Conservation (phyloP, 768 basidiomycete species). For the Exsudoporus frostii region DNA sequence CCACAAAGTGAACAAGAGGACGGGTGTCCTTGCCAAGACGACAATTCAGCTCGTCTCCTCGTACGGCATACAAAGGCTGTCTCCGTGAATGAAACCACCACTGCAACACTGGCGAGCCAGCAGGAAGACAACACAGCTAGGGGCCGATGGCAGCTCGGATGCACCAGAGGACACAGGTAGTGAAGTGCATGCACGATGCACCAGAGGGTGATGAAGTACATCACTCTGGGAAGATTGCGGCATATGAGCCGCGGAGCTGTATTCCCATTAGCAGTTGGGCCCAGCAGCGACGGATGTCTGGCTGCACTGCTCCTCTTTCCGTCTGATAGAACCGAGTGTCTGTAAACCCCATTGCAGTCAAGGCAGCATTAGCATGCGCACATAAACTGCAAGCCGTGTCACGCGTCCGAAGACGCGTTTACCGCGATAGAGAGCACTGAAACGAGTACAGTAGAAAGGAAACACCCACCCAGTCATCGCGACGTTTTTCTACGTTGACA, state of each 20-base stretch:
- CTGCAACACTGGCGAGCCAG: constrained; percentile 10
- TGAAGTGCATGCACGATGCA: not conserved
- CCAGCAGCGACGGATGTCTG: too few relatives aligned
- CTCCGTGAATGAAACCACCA: not conserved
- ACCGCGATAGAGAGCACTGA: constrained; percentile 22
- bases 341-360: not conserved
- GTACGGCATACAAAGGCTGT: constrained; percentile 4
- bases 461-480: constrained; percentile 26
- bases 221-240: not conserved
- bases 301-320: constrained; percentile 2
- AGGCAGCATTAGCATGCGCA: fast-evolving
- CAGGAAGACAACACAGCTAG: not conserved
- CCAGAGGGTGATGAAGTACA: constrained; percentile 6
- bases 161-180: not conserved
- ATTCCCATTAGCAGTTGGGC: too few relatives aligned
- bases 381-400: constrained; percentile 1
- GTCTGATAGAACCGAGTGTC: not conserved
- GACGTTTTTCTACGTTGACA: constrained; percentile 28
- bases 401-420: constrained; percentile 12
- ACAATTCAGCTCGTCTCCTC: constrained; percentile 14
- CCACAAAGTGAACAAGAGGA: constrained; percentile 32
- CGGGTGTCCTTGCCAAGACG: not conserved
- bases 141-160: not conserved
- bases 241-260: too few relatives aligned
- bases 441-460: not conserved